These are phyloP conservation scores for Colletotrichum scovillei DNA, from an alignment of 2,329 filamentous ascomycete species.

Conservation along the genomic window DNA sequence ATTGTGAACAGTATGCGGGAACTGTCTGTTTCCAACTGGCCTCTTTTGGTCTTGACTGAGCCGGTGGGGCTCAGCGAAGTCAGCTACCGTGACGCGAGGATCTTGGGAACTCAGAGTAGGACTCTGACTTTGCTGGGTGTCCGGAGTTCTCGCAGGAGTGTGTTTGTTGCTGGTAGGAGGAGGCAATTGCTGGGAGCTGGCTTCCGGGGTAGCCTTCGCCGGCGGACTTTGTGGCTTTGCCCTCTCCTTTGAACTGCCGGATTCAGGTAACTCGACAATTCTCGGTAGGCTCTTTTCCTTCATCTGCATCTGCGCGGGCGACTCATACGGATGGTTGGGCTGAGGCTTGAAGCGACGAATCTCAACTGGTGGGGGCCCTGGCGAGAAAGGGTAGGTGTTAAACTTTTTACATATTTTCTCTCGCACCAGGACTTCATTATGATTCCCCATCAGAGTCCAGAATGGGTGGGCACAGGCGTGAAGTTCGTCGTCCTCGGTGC, in stretches of 20 bases:
- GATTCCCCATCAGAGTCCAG: conserved; percentile 20
- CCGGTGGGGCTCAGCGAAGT: conserved; percentile 14
- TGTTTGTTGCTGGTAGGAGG: background rate
- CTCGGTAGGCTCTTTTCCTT: background rate
- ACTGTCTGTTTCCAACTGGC: background rate
- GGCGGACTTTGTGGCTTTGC: background rate
- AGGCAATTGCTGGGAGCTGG: background rate
- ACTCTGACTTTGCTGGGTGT: conserved; percentile 18
- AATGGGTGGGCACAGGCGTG: conserved; percentile 14
- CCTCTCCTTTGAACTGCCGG: background rate
- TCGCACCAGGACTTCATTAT: conserved; percentile 22
- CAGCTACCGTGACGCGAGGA: background rate
- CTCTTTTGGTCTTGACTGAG: conserved; percentile 12
- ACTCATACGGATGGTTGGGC: conserved; percentile 6
- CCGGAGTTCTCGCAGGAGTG: conserved; percentile 26
- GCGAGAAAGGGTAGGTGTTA: background rate
- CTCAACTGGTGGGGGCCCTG: conserved; percentile 11
- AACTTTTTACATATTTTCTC: conserved; percentile 24
- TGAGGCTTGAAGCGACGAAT: conserved; percentile 23
- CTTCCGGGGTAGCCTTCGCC: background rate
- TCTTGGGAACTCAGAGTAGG: conserved; percentile 3
- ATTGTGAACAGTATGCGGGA: conserved; percentile 11
- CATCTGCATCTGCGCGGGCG: conserved; percentile 20
- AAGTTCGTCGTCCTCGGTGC: background rate
- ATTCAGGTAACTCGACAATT: conserved; percentile 12